Percentiles rank a stretch among this genome's conserved stretches.
Evolutionary conservation across 1,284 basidiomycete genomes (phyloP).

Genomic region (Mixia osmundae): DNA sequence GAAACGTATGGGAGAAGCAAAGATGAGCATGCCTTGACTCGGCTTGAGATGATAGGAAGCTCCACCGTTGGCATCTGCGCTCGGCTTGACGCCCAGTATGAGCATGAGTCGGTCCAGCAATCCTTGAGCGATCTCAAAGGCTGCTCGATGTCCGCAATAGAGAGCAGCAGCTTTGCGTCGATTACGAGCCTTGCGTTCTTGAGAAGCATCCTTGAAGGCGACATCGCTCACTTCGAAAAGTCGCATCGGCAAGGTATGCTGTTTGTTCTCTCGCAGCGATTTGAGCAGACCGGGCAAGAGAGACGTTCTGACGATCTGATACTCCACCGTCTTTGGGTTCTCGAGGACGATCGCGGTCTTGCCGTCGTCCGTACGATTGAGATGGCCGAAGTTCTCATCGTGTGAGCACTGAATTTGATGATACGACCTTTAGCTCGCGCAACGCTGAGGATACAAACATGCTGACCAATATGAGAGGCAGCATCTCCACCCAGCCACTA

Average conservation of each 20-base stretch:
- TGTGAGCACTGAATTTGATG: constrained; percentile 51
- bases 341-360: constrained; percentile 66
- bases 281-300: constrained; percentile 88
- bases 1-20: neutral
- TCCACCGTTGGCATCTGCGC: constrained; percentile 31
- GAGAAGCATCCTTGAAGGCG: constrained; percentile 54
- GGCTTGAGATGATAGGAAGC: constrained; percentile 83
- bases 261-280: constrained; percentile 86
- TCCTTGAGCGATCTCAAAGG: constrained; percentile 91
- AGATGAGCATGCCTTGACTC: constrained; percentile 36
- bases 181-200: constrained; percentile 69
- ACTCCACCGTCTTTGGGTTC: constrained; percentile 93
- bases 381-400: constrained; percentile 87
- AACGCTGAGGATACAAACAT: neutral
- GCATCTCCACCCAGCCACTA: constrained; percentile 84
- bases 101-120: constrained; percentile 84
- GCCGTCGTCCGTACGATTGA: constrained; percentile 65
- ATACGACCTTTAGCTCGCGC: neutral
- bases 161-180: constrained; percentile 66
- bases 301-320: constrained; percentile 90
- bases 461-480: constrained; percentile 72
- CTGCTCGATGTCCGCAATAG: constrained; percentile 88
- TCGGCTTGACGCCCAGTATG: constrained; percentile 63
- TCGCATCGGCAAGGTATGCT: constrained; percentile 72
- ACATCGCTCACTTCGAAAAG: constrained; percentile 90